Conservation (phyloP, 2,329 filamentous ascomycete species). For the Pseudogymnoascus sp. region DNA sequence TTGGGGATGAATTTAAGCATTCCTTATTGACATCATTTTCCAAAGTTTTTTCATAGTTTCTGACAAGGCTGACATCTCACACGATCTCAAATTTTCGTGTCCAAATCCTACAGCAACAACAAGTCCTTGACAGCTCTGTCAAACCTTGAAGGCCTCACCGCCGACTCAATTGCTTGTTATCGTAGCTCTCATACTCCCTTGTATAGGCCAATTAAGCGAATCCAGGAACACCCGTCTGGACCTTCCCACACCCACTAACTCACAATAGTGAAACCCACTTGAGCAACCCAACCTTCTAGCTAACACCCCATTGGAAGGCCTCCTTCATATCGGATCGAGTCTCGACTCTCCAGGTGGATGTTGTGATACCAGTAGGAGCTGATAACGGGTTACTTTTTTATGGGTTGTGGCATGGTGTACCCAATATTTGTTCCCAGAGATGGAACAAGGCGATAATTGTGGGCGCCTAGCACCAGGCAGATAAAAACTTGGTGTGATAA, state of each 20-base stretch:
- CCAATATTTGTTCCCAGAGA: background rate
- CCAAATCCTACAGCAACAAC: background rate
- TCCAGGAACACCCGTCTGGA: background rate
- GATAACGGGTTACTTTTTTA: background rate
- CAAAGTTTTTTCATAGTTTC: background rate
- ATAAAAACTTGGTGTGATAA: constrained; percentile 1
- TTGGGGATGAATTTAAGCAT: background rate
- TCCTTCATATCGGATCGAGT: background rate
- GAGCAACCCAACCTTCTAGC: background rate
- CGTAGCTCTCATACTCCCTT: background rate
- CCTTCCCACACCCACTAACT: background rate
- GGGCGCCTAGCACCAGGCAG: background rate
- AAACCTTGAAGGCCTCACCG: background rate
- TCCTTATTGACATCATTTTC: background rate
- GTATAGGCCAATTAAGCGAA: background rate
- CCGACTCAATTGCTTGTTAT: background rate
- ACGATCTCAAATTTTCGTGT: too few relatives aligned
- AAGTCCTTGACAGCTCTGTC: background rate
- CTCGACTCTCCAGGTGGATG: background rate
- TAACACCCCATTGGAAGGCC: background rate
- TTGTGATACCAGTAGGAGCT: background rate
- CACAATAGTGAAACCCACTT: background rate
- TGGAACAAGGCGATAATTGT: background rate
- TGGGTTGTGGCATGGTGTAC: constrained; percentile 3
- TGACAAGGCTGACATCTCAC: background rate